Base-by-base conservation (phyloP, 257 asterid species). In the Lycium ferocissimum region DNA sequence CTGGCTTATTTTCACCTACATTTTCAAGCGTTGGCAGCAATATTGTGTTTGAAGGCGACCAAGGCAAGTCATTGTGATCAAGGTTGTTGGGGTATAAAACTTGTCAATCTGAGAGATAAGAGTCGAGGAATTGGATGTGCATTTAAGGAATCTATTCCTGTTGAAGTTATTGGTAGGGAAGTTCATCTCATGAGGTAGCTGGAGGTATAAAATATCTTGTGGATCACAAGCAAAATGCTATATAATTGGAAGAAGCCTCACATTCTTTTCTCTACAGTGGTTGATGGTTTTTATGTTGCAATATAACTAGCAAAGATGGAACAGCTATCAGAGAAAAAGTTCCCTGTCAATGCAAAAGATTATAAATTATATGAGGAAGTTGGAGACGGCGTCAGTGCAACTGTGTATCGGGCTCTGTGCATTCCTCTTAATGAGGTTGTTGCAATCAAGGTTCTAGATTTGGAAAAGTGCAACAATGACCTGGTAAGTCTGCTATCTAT, bases 361-460 rank as follows among this genome's bases (percentile, higher is more conserved):
- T 97, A 93, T 86, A 85, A 91, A 83, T 91, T 97, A 86, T 89
- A 85, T 18, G 99, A 97, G 91, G 98, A 97, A 91, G 91, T 95
- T 81, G 99, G 99, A 87, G 99, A 97, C 87, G 99, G 99, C 79
- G 99, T 97, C 86, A 97, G 99, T 87, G 98, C 99, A 33, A 91
- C 98, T 59, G 99, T 97, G 38, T 92, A 92, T 83, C 92, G 93
- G 87, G 99, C 99, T 79, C 92, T 90, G 66, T 97, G 99, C 66
- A 43, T 94, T 85, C 99, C 99, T 0, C 93, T 91, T 61, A 88
- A 94, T 66, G 98, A 92, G 90, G 86, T 75, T 61, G 98, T 97
- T 86, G 99, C 99, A 43, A 94, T 97, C 92, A 97, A 97, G 93
- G 99, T 95, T 92, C 98, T 97, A 81, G 99, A 97, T 91, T 95